phyloP scores from a whole-genome alignment of 768 basidiomycete species.

The Hygrophoropsis aurantiaca region DNA sequence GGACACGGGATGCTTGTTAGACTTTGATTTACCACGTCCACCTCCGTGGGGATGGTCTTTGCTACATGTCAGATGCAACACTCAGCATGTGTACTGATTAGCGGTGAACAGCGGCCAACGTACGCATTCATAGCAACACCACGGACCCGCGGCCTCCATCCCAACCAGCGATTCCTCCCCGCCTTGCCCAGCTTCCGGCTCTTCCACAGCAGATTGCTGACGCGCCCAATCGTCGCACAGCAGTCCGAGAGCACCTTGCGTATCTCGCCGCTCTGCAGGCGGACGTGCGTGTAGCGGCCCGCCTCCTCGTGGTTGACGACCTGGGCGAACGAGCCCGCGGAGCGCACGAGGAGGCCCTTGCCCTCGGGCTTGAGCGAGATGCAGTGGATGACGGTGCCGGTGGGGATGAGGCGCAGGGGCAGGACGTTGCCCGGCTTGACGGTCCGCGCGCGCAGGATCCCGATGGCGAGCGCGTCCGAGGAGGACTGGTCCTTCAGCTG shows the following conservation, averaged over 20 bases:
- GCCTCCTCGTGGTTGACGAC: slow-evolving; percentile 75
- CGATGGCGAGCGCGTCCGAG: slow-evolving; percentile 70
- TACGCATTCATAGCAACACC: slow-evolving; percentile 98
- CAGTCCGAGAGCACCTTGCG: slow-evolving; percentile 80
- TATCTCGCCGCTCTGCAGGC: slow-evolving; percentile 90
- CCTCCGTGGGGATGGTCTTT: slow-evolving; percentile 95
- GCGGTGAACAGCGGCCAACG: slow-evolving; percentile 27
- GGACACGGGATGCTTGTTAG: slow-evolving; percentile 90
- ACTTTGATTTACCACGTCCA: slow-evolving; percentile 97
- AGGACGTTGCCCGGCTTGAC: slow-evolving; percentile 92
- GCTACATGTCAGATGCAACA: slow-evolving; percentile 40
- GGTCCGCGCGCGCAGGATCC: slow-evolving; percentile 79
- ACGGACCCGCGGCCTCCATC: slow-evolving; percentile 79
- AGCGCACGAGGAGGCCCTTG: slow-evolving; percentile 79
- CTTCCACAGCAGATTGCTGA: slow-evolving; percentile 91
- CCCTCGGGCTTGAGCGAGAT: slow-evolving; percentile 76
- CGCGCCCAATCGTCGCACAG: slow-evolving; percentile 86
- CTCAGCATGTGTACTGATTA: neutral
- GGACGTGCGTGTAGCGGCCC: slow-evolving; percentile 76
- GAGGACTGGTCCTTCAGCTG: slow-evolving; percentile 33
- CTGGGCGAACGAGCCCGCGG: slow-evolving; percentile 85
- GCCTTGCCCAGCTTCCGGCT: slow-evolving; percentile 87
- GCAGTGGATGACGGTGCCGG: slow-evolving; percentile 88
- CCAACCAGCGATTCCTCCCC: slow-evolving; percentile 85
- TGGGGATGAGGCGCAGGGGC: slow-evolving; percentile 86